Percentiles rank a stretch among this genome's conserved stretches.
Evolutionary conservation across 371 early-diverging fungal species (phyloP).

Genomic region (Syncephalastrum monosporum): DNA sequence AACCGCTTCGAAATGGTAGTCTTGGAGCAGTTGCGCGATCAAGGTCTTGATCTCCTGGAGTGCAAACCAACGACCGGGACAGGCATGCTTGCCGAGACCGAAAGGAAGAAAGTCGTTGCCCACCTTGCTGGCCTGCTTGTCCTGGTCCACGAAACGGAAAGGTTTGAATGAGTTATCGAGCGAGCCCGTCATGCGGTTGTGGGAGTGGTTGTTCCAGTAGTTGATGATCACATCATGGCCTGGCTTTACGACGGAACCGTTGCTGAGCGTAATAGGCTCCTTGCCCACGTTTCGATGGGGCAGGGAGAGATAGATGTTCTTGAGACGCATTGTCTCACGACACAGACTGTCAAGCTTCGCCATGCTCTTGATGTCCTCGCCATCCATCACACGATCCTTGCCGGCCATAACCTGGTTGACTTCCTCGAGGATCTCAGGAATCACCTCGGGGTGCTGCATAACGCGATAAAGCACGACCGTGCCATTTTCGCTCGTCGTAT

Average conservation of each 20-base stretch:
- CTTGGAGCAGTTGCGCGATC: slow-evolving; percentile 14
- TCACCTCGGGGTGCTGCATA: slow-evolving; percentile 36
- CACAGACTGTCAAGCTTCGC: slow-evolving; percentile 50
- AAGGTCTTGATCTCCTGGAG: slow-evolving; percentile 24
- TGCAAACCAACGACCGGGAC: slow-evolving; percentile 30
- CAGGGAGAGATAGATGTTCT: slow-evolving; percentile 20
- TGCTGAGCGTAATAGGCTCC: slow-evolving; percentile 24
- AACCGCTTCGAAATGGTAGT: slow-evolving; percentile 8
- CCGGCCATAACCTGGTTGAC: slow-evolving; percentile 28
- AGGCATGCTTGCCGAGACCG: slow-evolving; percentile 52
- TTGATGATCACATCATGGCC: slow-evolving; percentile 39
- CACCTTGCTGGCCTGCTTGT: slow-evolving; percentile 41
- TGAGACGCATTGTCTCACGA: slow-evolving; percentile 41
- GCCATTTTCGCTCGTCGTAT: slow-evolving; percentile 36
- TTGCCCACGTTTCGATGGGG: slow-evolving; percentile 31
- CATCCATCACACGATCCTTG: neutral
- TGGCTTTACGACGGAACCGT: slow-evolving; percentile 40
- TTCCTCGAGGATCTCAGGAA: slow-evolving; percentile 42
- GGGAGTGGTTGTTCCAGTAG: slow-evolving; percentile 21
- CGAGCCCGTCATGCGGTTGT: slow-evolving; percentile 3
- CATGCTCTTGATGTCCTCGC: slow-evolving; percentile 30
- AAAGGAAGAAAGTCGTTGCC: slow-evolving; percentile 40
- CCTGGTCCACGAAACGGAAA: slow-evolving; percentile 41
- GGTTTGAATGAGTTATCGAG: slow-evolving; percentile 35
- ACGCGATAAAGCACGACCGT: slow-evolving; percentile 40